A percentile compares a stretch with the other conserved stretches of the same genome.
phyloP scores from a whole-genome alignment of 2,329 filamentous ascomycete genomes.

The Clonostachys rosea region DNA sequence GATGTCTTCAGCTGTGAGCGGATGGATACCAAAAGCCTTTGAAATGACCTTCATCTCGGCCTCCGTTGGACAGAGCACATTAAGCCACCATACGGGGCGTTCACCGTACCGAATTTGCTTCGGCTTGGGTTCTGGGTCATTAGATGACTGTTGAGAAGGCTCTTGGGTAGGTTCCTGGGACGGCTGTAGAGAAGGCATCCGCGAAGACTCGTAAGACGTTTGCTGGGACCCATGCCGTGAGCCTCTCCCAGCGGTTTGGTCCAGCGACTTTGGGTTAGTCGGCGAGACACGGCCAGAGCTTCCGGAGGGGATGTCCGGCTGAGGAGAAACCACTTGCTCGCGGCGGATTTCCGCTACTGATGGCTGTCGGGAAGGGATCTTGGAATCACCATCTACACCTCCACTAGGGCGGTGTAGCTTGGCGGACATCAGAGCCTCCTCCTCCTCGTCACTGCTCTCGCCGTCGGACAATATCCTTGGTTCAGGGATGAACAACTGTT shows the following conservation, averaged over 20 bases:
- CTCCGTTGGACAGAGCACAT: conserved; percentile 86
- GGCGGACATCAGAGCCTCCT: background rate
- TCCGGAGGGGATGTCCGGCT: conserved; percentile 9
- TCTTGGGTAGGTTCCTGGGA: too few species aligned
- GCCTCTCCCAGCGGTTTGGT: conserved; percentile 32
- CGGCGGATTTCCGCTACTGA: conserved; percentile 28
- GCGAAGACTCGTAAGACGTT: background rate
- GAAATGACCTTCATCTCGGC: conserved; percentile 92
- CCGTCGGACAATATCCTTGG: conserved; percentile 71
- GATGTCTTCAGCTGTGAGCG: conserved; percentile 92
- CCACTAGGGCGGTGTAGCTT: conserved; percentile 7
- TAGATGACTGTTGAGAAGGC: conserved; percentile 1
- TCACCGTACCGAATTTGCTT: conserved; percentile 64
- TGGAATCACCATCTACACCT: conserved; percentile 31
- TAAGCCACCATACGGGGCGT: conserved; percentile 93
- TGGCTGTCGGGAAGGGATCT: conserved; percentile 36
- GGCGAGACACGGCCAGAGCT: too few species aligned
- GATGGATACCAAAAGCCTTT: conserved; percentile 93
- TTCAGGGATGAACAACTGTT: conserved; percentile 86
- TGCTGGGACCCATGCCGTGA: conserved; percentile 33
- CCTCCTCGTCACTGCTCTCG: conserved; percentile 55
- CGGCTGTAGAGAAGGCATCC: too few species aligned
- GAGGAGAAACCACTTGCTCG: conserved; percentile 18
- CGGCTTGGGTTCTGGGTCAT: conserved; percentile 10
- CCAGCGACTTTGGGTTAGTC: background rate